These are phyloP conservation scores for Fusarium tjaetaba DNA, from an alignment of 2,329 filamentous ascomycete genomes.

Conservation along the genomic window DNA sequence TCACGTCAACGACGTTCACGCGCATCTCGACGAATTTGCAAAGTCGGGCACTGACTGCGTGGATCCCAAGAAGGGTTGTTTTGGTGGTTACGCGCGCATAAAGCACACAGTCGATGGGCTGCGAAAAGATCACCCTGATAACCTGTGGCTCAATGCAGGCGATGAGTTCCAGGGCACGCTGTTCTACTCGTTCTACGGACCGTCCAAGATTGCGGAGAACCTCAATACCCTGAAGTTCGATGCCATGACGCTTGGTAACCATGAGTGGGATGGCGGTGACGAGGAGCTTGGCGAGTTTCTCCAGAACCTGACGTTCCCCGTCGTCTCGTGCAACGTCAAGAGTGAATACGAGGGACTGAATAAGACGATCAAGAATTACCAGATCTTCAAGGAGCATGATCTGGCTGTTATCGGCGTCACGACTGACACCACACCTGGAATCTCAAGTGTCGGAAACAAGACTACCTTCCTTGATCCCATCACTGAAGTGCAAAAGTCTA, in stretches of 20 bases:
- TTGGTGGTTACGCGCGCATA: conserved; percentile 71
- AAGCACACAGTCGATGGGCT: conserved; percentile 68
- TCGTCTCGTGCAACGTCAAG: conserved; percentile 70
- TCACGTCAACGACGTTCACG: conserved; percentile 76
- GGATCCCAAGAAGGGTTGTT: conserved; percentile 65
- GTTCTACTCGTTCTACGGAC: conserved; percentile 73
- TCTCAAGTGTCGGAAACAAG: conserved; percentile 66
- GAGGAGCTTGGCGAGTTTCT: conserved; percentile 70
- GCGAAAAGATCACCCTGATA: conserved; percentile 66
- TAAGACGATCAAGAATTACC: conserved; percentile 71
- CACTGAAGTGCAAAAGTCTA: conserved; percentile 66
- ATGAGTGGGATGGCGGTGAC: conserved; percentile 74
- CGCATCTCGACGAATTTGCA: conserved; percentile 71
- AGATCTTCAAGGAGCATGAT: conserved; percentile 69
- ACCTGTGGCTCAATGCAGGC: conserved; percentile 71
- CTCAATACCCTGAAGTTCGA: conserved; percentile 73
- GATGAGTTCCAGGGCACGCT: conserved; percentile 76
- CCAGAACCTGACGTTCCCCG: conserved; percentile 70
- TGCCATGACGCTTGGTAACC: conserved; percentile 74
- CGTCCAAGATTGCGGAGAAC: conserved; percentile 74
- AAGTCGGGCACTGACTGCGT: conserved; percentile 71
- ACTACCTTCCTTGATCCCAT: conserved; percentile 69
- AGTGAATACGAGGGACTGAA: conserved; percentile 69
- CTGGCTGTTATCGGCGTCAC: conserved; percentile 73
- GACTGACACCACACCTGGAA: conserved; percentile 66